Percentiles rank a stretch among this genome's conserved stretches.
Conservation (phyloP, 2,329 filamentous ascomycete genomes). For the Pseudogymnoascus sp. region DNA sequence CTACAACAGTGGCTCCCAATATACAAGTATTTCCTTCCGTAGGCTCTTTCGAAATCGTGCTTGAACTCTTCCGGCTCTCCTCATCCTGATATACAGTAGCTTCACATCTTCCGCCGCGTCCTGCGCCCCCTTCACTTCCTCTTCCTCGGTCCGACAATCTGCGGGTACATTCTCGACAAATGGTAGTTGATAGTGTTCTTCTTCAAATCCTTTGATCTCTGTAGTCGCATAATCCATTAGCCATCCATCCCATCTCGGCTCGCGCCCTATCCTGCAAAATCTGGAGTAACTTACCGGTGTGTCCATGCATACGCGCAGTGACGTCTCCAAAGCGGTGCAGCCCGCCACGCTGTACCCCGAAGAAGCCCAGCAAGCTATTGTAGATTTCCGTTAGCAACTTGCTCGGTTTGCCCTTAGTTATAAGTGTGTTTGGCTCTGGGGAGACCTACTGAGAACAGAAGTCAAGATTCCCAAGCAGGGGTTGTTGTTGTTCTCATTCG, state of each 20-base stretch:
- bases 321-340: constrained; percentile 50
- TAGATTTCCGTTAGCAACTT: constrained; percentile 6
- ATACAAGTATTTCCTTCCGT: neutral
- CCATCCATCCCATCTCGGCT: neutral
- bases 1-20: constrained; percentile 6
- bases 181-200: constrained; percentile 90
- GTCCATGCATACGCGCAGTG: constrained; percentile 70
- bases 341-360: constrained; percentile 57
- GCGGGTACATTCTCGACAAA: constrained; percentile 65
- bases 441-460: constrained; percentile 51
- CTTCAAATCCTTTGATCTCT: constrained; percentile 48
- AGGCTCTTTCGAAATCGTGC: neutral
- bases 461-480: constrained; percentile 60
- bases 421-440: constrained; percentile 11
- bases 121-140: constrained; percentile 37
- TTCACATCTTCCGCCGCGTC: neutral
- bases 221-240: constrained; percentile 15
- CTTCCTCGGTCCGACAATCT: constrained; percentile 64
- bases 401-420: neutral
- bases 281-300: constrained; percentile 48
- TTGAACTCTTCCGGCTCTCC: neutral
- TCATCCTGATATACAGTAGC: constrained; percentile 2
- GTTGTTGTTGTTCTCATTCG: constrained; percentile 52
- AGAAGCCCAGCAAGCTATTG: constrained; percentile 73
- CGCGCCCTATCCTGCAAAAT: neutral